Percentiles rank a stretch among this genome's conserved stretches.
phyloP scores from a whole-genome alignment of 768 basidiomycete species.

The Rhodotorula sphaerocarpa region DNA sequence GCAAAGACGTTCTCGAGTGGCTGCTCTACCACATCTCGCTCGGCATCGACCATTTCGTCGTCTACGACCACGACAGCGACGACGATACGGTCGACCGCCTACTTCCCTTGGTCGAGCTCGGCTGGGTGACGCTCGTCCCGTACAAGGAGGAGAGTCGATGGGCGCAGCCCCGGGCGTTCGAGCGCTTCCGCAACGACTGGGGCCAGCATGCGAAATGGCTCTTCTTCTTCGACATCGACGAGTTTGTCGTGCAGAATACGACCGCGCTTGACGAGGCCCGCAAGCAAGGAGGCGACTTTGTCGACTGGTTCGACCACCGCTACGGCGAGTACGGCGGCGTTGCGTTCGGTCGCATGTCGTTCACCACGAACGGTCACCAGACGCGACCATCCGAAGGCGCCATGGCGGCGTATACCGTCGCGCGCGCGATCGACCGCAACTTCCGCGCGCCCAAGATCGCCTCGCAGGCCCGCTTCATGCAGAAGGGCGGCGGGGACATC shows the following conservation, averaged over 20 bases:
- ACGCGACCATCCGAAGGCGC: background rate
- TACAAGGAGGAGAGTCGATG: background rate
- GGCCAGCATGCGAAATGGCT: background rate
- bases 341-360: background rate
- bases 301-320: background rate
- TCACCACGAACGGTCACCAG: background rate
- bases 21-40: slow-evolving; percentile 10
- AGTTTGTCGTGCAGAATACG: slow-evolving; percentile 1
- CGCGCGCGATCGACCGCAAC: slow-evolving; percentile 2
- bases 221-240: slow-evolving; percentile 13
- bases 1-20: slow-evolving; percentile 1
- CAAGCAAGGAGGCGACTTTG: background rate
- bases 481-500: background rate
- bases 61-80: slow-evolving; percentile 3
- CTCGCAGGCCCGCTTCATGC: background rate
- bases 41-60: slow-evolving; percentile 8
- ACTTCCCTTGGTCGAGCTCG: slow-evolving; percentile 2
- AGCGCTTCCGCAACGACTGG: background rate
- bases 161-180: background rate
- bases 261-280: background rate
- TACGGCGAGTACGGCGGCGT: slow-evolving; percentile 4
- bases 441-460: slow-evolving; percentile 3
- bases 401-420: background rate
- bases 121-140: slow-evolving; percentile 1
- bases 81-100: background rate